These are phyloP conservation scores for Avena atlantica DNA, from an alignment of 176 grass and related monocot species.

Conservation along the genomic window DNA sequence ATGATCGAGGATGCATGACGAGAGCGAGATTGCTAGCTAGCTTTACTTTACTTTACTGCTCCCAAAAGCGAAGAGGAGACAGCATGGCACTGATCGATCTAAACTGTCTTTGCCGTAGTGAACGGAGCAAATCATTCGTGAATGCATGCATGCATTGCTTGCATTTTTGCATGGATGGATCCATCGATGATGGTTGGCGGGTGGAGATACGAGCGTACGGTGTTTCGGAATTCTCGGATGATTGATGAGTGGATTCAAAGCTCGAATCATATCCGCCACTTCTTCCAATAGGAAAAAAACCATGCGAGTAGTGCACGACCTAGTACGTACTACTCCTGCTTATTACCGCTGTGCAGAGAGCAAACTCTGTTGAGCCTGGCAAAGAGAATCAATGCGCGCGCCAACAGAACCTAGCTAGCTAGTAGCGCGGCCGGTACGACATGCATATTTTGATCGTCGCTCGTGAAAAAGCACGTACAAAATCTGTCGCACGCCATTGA, in stretches of 20 bases:
- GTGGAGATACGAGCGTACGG: background rate
- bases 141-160: background rate
- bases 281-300: background rate
- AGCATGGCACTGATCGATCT: slow-evolving; percentile 12
- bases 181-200: background rate
- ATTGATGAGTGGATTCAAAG: slow-evolving; percentile 1
- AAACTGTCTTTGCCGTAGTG: background rate
- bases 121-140: slow-evolving; percentile 3
- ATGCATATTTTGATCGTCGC: background rate
- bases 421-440: background rate
- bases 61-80: background rate
- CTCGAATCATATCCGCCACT: background rate
- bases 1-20: background rate
- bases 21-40: background rate
- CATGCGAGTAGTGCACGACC: background rate
- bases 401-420: background rate
- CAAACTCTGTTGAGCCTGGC: too few relatives aligned
- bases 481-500: too few relatives aligned
- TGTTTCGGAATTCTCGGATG: slow-evolving; percentile 13
- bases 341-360: too few relatives aligned
- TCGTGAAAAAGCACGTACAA: background rate
- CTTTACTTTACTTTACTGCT: background rate
- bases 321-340: background rate
- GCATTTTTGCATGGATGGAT: background rate
- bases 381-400: background rate